These are phyloP conservation scores for Macrocystidia cucumis DNA, from an alignment of 1,284 basidiomycete genomes.

Conservation along the genomic window DNA sequence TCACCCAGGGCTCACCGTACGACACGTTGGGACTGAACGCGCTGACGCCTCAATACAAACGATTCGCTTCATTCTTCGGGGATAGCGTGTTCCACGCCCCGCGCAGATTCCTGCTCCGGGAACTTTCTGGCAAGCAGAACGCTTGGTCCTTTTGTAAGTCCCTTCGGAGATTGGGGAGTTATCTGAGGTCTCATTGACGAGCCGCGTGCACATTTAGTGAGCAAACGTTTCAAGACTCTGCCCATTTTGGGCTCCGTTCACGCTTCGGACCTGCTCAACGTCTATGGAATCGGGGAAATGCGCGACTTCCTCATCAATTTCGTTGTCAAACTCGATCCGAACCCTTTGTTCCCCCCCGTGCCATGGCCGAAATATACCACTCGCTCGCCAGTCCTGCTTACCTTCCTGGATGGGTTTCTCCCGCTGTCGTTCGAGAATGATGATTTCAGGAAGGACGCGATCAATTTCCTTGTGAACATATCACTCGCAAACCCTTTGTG, in stretches of 20 bases:
- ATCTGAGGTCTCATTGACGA: neutral
- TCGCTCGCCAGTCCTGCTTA: slow-evolving; percentile 29
- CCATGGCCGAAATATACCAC: slow-evolving; percentile 43
- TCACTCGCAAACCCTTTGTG: slow-evolving; percentile 29
- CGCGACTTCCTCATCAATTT: slow-evolving; percentile 35
- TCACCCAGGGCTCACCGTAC: slow-evolving; percentile 43
- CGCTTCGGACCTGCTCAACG: slow-evolving; percentile 29
- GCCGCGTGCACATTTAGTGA: neutral
- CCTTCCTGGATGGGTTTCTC: slow-evolving; percentile 34
- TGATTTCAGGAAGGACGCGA: slow-evolving; percentile 32
- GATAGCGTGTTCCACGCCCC: slow-evolving; percentile 49
- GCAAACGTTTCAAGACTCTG: slow-evolving; percentile 8
- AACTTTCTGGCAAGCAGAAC: slow-evolving; percentile 30
- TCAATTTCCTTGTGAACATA: slow-evolving; percentile 30
- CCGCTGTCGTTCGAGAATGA: slow-evolving; percentile 28
- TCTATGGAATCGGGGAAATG: slow-evolving; percentile 29
- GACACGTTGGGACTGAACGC: slow-evolving; percentile 35
- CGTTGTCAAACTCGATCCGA: slow-evolving; percentile 37
- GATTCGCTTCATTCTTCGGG: slow-evolving; percentile 42
- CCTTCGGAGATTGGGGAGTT: slow-evolving; percentile 1
- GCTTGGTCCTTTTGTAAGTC: slow-evolving; percentile 40
- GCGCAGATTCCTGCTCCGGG: slow-evolving; percentile 40
- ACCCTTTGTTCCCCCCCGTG: slow-evolving; percentile 23
- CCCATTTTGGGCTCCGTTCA: slow-evolving; percentile 40
- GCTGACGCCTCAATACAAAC: slow-evolving; percentile 43